Evolutionary conservation across 1,284 basidiomycete species (phyloP).

Genomic region (Leccinum griseonigrum): DNA sequence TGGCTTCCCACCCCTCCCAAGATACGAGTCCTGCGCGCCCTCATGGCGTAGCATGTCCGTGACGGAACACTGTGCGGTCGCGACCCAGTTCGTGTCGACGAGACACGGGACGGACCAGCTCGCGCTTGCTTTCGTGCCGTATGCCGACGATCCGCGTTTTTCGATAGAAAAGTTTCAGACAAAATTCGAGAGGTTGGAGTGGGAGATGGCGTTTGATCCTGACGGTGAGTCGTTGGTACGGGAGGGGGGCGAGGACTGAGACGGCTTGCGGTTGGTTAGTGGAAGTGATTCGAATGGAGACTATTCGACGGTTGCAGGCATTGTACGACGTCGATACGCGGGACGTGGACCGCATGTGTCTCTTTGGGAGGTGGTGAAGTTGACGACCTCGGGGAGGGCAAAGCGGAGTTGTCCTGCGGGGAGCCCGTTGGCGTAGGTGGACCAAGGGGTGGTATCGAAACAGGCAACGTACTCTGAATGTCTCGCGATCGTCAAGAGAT

Average conservation of each 20-base stretch:
- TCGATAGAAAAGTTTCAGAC: conserved; percentile 33
- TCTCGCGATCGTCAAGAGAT: too few species aligned
- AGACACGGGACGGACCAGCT: not conserved
- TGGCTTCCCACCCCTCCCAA: conserved; percentile 31
- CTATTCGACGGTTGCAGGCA: conserved; percentile 37
- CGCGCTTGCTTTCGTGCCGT: conserved; percentile 45
- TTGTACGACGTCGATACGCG: conserved; percentile 32
- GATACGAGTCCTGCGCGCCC: conserved; percentile 54
- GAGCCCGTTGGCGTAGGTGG: too few species aligned
- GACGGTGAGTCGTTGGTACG: conserved; percentile 43
- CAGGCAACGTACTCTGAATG: too few species aligned
- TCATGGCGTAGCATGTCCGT: conserved; percentile 39
- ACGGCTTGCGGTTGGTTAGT: conserved; percentile 28
- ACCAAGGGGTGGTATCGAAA: too few species aligned
- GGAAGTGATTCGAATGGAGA: conserved; percentile 47
- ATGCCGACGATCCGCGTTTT: conserved; percentile 52
- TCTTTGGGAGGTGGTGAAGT: conserved; percentile 4
- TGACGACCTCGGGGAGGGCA: too few species aligned
- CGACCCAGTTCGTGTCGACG: not conserved
- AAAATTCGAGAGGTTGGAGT: conserved; percentile 42
- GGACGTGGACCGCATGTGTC: conserved; percentile 35
- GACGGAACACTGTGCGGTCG: conserved; percentile 34
- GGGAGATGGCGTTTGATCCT: conserved; percentile 46
- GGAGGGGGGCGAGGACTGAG: not conserved
- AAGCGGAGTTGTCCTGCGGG: too few species aligned